Evolutionary conservation across 768 basidiomycete species (phyloP), one percentile per base, ranked within the genome.

Genomic region (Pholiota microspora): DNA sequence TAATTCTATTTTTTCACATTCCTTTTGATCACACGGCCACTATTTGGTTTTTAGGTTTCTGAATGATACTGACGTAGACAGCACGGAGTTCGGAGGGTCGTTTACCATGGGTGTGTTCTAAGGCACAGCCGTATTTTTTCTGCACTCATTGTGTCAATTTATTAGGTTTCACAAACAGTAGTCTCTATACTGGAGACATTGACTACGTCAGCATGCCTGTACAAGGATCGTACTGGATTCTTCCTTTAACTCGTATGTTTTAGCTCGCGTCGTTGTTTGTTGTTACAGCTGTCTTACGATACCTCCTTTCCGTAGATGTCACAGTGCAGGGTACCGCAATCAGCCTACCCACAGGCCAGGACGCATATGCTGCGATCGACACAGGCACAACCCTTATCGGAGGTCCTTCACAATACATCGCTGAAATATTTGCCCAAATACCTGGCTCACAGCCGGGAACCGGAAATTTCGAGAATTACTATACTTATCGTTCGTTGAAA

Each of bases 341-440:
- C 12, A 56, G 71, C 0, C 60, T 90, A 7, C 67, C 78, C 1
- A 69, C 76, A 0, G 80, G 79, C 0, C 62, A 72, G 3, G 62
- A 61, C 0, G 77, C 86, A 0, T 82, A 81, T 54, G 85, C 89
- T 2, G 97, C 94, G 12, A 97, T 98, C 55, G 97, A 99, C 65
- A 97, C 95, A 2, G 97, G 96, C 49, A 98, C 97, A 0, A 98
- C 97, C 2, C 82, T 98, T 34, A 81, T 98, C 36, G 94, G 92
- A 6, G 96, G 93, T 0, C 95, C 97, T 0, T 3, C 79, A 0
- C 65, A 66, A 10, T 73, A 73, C 49, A 83, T 96, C 25, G 66
- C 77, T 3, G 68, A 66, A n/a, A 72, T 98, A 7, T 98, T 85
- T 62, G 75, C 80, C 0, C 82, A 86, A 56, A 94, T 99, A 40